Conservation (phyloP, 176 grass and related monocot species). For the Eremochloa ophiuroides region DNA sequence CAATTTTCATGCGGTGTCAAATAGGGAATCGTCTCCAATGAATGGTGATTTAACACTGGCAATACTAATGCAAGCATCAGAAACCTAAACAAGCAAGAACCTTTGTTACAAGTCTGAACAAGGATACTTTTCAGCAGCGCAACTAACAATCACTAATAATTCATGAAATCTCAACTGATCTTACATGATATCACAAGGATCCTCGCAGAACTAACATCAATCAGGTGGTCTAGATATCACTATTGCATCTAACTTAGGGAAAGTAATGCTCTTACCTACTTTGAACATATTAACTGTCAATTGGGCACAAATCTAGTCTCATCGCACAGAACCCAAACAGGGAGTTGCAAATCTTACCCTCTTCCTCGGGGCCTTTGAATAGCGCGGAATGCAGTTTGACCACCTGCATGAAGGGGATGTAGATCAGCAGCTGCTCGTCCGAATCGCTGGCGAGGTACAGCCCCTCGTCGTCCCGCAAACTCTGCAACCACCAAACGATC, state of each 20-base stretch:
- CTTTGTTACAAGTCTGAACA: neutral
- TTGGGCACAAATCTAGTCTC: neutral
- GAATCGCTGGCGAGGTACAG: constrained; percentile 85
- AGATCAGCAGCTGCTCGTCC: constrained; percentile 81
- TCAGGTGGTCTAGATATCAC: neutral
- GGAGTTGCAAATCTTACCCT: constrained; percentile 44
- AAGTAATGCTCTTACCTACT: neutral
- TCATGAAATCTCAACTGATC: neutral
- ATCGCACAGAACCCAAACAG: neutral
- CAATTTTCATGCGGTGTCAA: neutral
- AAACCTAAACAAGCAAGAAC: neutral
- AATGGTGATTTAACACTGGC: neutral
- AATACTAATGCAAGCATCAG: neutral
- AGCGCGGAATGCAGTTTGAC: constrained; percentile 82
- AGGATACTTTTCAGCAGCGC: neutral
- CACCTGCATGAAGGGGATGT: constrained; percentile 87
- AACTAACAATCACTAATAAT: neutral
- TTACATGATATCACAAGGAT: neutral
- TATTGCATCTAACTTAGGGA: neutral
- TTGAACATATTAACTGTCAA: neutral
- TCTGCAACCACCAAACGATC: constrained; percentile 36
- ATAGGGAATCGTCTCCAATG: neutral
- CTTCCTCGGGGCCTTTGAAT: constrained; percentile 80
- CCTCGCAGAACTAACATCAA: neutral
- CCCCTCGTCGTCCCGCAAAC: constrained; percentile 74